phyloP scores from a whole-genome alignment of 73 alveolate species.

The Paramecium sonneborni region DNA sequence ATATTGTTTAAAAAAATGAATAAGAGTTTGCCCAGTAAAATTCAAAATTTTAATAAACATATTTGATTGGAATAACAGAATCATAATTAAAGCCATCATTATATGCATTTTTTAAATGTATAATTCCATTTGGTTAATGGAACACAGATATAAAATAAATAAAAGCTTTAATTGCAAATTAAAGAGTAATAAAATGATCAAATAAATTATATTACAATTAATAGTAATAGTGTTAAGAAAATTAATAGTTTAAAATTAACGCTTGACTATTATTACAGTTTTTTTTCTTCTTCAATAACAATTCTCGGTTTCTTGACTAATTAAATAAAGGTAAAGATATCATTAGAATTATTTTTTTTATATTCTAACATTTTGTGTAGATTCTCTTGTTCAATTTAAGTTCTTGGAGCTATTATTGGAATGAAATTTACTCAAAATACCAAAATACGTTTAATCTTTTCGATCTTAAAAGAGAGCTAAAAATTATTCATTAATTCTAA shows the following conservation, averaged over 20 bases:
- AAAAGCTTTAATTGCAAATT: not conserved
- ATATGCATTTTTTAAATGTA: not conserved
- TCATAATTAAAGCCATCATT: not conserved
- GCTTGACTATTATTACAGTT: not conserved
- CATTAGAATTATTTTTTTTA: not conserved
- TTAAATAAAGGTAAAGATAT: not conserved
- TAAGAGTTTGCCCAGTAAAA: not conserved
- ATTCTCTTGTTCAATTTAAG: not conserved
- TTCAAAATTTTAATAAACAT: not conserved
- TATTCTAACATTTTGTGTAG: not conserved
- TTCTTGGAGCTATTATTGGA: not conserved
- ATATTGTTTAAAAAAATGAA: not conserved
- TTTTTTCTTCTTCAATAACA: not conserved
- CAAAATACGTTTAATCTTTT: not conserved
- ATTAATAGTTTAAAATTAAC: not conserved
- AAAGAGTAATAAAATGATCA: slow-evolving; percentile 11
- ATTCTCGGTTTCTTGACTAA: not conserved
- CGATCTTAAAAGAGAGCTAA: not conserved
- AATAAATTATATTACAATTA: not conserved
- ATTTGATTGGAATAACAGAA: not conserved
- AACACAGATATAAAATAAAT: not conserved
- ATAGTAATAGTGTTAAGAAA: not conserved
- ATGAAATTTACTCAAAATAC: not conserved
- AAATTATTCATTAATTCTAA: not conserved
- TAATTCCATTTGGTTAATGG: not conserved